Percentiles rank a stretch among this genome's conserved stretches.
Evolutionary conservation across 805 yeast species (phyloP).

Genomic region (Metschnikowia lachancei): DNA sequence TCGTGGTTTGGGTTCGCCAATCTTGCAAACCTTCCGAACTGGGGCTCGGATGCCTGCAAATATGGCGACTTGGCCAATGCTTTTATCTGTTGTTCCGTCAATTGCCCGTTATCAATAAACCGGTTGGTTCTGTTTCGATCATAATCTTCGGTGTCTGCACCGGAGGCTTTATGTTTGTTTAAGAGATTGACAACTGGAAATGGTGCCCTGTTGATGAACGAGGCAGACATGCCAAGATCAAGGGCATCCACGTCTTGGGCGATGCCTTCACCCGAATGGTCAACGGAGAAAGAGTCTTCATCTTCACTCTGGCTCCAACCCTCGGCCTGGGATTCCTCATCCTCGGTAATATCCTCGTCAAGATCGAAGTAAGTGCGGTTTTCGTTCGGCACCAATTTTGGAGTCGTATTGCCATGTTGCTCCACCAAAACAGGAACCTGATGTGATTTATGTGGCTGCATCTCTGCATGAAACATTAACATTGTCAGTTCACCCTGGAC

Average conservation of each 20-base stretch:
- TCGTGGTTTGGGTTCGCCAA: slow-evolving; percentile 35
- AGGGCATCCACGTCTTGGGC: slow-evolving; percentile 31
- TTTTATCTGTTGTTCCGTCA: slow-evolving; percentile 50
- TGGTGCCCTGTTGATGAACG: slow-evolving; percentile 41
- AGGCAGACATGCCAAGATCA: slow-evolving; percentile 40
- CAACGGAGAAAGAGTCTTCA: slow-evolving; percentile 8
- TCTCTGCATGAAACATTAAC: slow-evolving; percentile 91
- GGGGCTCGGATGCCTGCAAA: slow-evolving; percentile 60
- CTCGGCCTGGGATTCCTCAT: slow-evolving; percentile 13
- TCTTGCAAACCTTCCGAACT: slow-evolving; percentile 44
- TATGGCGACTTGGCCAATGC: slow-evolving; percentile 56
- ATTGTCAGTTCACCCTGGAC: slow-evolving; percentile 66
- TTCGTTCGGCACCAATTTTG: slow-evolving; percentile 25
- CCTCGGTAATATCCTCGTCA: slow-evolving; percentile 18
- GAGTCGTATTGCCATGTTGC: slow-evolving; percentile 23
- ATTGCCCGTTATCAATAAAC: slow-evolving; percentile 25
- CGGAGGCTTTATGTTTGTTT: slow-evolving; percentile 14
- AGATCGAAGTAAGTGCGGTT: slow-evolving; percentile 20
- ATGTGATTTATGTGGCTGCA: slow-evolving; percentile 47
- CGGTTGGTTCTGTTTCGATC: slow-evolving; percentile 31
- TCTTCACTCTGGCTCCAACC: slow-evolving; percentile 5
- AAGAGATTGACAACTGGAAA: slow-evolving; percentile 36
- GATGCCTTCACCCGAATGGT: slow-evolving; percentile 4
- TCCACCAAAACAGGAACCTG: slow-evolving; percentile 26
- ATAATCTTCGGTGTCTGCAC: slow-evolving; percentile 31